Conservation (phyloP, 805 yeast species). For the Cyberlindnera bimundalis region DNA sequence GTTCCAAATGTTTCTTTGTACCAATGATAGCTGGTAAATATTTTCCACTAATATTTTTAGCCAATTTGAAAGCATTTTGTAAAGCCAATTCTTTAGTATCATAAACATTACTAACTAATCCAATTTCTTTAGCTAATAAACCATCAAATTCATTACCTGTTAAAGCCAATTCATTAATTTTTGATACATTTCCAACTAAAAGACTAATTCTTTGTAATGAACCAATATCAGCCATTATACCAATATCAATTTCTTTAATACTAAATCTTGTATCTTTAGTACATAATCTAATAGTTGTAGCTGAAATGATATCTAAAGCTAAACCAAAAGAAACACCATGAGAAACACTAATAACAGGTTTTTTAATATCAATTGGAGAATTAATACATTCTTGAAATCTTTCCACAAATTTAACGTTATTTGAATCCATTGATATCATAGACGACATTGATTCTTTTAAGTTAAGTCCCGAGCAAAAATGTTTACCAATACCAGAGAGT, state of each 20-base stretch:
- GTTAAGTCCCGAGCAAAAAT: conserved; percentile 68
- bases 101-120: conserved; percentile 49
- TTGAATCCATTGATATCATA: conserved; percentile 23
- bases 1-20: conserved; percentile 53
- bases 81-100: conserved; percentile 48
- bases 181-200: conserved; percentile 50
- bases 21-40: conserved; percentile 63
- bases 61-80: conserved; percentile 44
- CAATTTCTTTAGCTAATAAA: conserved; percentile 51
- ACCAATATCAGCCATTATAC: conserved; percentile 79
- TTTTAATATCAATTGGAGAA: conserved; percentile 41
- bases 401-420: conserved; percentile 37
- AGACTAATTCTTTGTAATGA: conserved; percentile 63
- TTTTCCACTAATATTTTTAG: conserved; percentile 41
- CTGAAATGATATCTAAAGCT: conserved; percentile 62
- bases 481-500: conserved; percentile 50
- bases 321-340: conserved; percentile 68
- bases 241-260: conserved; percentile 68
- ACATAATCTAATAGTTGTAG: conserved; percentile 56
- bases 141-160: conserved; percentile 57
- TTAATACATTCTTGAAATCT: conserved; percentile 59
- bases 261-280: conserved; percentile 50
- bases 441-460: conserved; percentile 32
- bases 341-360: conserved; percentile 63
- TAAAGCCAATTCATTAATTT: conserved; percentile 55